These are phyloP conservation scores for Teunomyces stri DNA, from an alignment of 805 yeast species.

Conservation along the genomic window DNA sequence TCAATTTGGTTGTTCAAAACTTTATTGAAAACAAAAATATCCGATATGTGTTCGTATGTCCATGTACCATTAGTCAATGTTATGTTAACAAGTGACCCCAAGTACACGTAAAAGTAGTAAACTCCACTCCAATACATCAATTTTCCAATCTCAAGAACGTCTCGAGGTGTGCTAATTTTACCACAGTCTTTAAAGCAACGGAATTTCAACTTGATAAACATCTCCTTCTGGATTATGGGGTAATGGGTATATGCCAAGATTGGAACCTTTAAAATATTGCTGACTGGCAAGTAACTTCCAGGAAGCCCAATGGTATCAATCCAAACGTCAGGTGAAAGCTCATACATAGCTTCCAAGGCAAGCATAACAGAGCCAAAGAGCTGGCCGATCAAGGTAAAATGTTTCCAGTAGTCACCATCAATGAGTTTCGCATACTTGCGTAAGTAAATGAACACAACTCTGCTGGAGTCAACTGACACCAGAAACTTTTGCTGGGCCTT, in stretches of 20 bases:
- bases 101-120: constrained; percentile 58
- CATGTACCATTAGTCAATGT: constrained; percentile 84
- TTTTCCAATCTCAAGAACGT: constrained; percentile 24
- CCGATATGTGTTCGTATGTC: constrained; percentile 75
- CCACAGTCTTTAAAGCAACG: constrained; percentile 17
- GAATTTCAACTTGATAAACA: constrained; percentile 62
- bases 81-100: constrained; percentile 65
- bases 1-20: constrained; percentile 23
- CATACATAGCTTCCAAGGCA: constrained; percentile 65
- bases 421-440: constrained; percentile 53
- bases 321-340: constrained; percentile 82
- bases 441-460: constrained; percentile 64
- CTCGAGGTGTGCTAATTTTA: constrained; percentile 14
- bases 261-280: constrained; percentile 62
- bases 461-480: constrained; percentile 44
- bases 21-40: constrained; percentile 56
- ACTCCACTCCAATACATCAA: constrained; percentile 71
- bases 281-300: constrained; percentile 70
- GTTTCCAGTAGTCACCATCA: constrained; percentile 71
- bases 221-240: constrained; percentile 86
- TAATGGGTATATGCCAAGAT: constrained; percentile 89
- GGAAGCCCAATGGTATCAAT: constrained; percentile 95
- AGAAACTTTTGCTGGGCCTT: constrained; percentile 58
- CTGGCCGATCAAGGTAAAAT: constrained; percentile 82
- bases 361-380: constrained; percentile 74